Evolutionary conservation across 1,139 yeast species (phyloP), one percentile per base, ranked within the genome.

Genomic region (Pichia kudriavzevii): DNA sequence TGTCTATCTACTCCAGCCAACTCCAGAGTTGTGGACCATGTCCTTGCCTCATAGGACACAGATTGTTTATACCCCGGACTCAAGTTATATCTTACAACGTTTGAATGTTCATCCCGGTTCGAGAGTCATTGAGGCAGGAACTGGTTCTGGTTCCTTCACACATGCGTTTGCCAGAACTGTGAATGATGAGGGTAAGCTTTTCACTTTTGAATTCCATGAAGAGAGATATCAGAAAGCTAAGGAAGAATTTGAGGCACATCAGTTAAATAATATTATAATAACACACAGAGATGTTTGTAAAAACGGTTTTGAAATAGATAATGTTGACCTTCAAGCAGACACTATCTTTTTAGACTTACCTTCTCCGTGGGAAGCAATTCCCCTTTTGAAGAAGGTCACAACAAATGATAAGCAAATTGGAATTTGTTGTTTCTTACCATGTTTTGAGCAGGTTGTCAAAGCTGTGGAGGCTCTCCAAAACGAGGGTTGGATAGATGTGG

Each of bases 1-100:
- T 52, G 75, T 93, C 32, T 94, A 91, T 54, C 64, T 91, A 21
- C 60, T 93, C 32, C 88, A 82, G 40, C 97, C 98, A 1, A 79
- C 95, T 0, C 93, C 99, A 0, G 99, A 93, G 59, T 63, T 91
- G 24, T 93, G 99, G 99, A 82, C 96, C 0, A 56, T 84, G 21
- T 85, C 96, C 0, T 66, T 93, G 32, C 97, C 98, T 1, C 99
- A 93, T 56, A 70, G 99, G 57, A 93, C 99, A 0, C 99, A 93
- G 62, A 91, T 93, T 48, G 97, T 93, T 1, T 93, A 93, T 56
- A 83, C 96, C 0, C 95, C 95, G 7, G 99, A 93, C 55, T 82
- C 95, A 3, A 76, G 94, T 20, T 91, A 85, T 52, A 87, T 93
- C 39, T 72, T 82, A 45, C 95, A 88, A 56, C 63, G 95, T 49